Evolutionary conservation across 768 basidiomycete genomes (phyloP), one percentile per base, ranked within the genome.

Genomic region (Porphyrellus cyaneotinctus): DNA sequence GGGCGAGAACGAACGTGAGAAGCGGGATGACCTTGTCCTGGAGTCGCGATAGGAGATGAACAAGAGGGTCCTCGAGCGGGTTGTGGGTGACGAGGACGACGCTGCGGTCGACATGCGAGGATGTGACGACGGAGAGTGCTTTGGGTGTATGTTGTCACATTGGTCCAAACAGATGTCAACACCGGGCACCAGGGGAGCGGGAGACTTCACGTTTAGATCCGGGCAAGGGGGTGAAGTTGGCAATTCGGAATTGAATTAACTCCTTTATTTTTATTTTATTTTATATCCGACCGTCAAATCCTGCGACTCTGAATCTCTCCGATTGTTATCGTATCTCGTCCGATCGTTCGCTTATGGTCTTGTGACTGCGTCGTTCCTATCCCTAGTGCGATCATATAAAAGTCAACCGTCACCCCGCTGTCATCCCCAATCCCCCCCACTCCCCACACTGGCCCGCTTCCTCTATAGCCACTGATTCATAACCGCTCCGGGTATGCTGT

Each of bases 1-100:
- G 52, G 69, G 59, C 53, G 69, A 67, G n/a, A 58, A 65, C 14
- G 71, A 59, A 43, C 74, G 72, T 7, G 78, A 73, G 36, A 73
- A 73, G 47, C 79, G 71, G 17, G 67, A 66, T 0, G 72, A 66
- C 15, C 56, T 75, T 22, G 80, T 75, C 41, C 76, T 77, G 5
- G 91, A 91, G 72, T 95, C 90, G 54, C 95, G 81, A 72, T 89
- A 93, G 7, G 94, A 95, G 54, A 95, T 86, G 71, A 97, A 98
- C 62, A 97, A 82, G 49, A 91, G 81, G 3, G 95, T 97, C 43
- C 95, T 73, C 2, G 91, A 93, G 61, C 95, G 86, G 32, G 88
- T 92, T 36, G 83, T 80, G 37, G 74, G 74, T 51, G 69, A 65
- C 28, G 68, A 65, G 26, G 72, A 66, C 59, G 59, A 61, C 49